Percentiles rank a stretch among this genome's conserved stretches.
These are phyloP conservation scores for Poa pratensis DNA, from an alignment of 176 grass and related monocot species.

Conservation along the genomic window DNA sequence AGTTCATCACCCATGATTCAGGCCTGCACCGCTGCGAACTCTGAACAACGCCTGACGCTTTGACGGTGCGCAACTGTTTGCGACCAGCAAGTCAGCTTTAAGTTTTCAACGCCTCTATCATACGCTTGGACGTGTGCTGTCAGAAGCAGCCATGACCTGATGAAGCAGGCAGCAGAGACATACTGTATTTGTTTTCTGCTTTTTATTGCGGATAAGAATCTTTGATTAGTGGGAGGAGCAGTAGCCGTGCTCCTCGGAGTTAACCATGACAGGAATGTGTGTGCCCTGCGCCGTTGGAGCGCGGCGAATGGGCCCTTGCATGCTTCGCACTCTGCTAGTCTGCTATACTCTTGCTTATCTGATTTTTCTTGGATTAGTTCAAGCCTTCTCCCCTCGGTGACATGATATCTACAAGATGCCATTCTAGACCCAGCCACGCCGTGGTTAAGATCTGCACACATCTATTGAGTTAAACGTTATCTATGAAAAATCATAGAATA, in stretches of 20 bases:
- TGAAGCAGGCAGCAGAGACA: neutral
- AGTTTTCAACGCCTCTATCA: slow-evolving; percentile 60
- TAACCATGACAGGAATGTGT: neutral
- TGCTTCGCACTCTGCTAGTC: neutral
- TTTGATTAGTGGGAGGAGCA: neutral
- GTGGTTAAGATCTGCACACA: too few relatives aligned
- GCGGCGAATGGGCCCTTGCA: neutral
- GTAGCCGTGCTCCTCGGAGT: neutral
- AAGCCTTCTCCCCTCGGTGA: neutral
- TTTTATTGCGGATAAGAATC: neutral
- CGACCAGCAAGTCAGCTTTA: slow-evolving; percentile 6
- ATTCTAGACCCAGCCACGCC: too few relatives aligned
- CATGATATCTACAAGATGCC: too few relatives aligned
- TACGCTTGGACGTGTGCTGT: slow-evolving; percentile 25
- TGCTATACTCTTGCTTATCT: neutral
- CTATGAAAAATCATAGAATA: too few relatives aligned
- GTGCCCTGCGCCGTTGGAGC: neutral
- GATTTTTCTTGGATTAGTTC: too few relatives aligned
- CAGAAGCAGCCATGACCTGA: neutral
- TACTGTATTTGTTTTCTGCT: too few relatives aligned
- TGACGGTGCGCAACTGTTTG: neutral
- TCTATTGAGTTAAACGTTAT: too few relatives aligned
- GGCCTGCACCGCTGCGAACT: neutral
- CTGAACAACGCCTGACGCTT: neutral
- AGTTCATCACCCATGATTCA: neutral